A percentile compares a stretch with the other conserved stretches of the same genome.
Conservation (phyloP, 176 grass and related monocot genomes). For the Triticum timopheevii region DNA sequence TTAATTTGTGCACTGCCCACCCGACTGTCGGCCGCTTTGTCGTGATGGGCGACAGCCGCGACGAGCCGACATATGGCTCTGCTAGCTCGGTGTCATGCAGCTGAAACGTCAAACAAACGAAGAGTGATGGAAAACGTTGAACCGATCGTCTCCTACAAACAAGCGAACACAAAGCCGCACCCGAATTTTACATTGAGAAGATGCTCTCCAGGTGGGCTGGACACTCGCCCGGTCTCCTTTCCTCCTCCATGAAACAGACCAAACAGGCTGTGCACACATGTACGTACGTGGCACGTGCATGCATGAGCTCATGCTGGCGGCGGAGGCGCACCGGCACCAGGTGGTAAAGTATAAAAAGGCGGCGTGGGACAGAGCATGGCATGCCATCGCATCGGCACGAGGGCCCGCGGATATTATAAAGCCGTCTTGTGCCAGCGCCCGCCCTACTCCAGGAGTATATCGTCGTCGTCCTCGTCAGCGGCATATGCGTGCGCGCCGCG, state of each 20-base stretch:
- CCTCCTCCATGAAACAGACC: background rate
- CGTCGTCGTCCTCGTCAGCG: background rate
- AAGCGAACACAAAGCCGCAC: too few species aligned
- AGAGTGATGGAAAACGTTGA: too few species aligned
- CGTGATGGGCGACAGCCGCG: too few species aligned
- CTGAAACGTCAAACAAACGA: background rate
- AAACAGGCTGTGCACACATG: background rate
- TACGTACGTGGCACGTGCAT: background rate
- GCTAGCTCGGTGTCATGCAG: too few species aligned
- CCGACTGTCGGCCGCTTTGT: too few species aligned
- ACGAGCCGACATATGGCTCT: too few species aligned
- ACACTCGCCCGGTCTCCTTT: background rate
- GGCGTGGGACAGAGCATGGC: background rate
- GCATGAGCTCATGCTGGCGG: too few species aligned
- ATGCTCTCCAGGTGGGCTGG: background rate
- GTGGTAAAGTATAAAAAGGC: background rate
- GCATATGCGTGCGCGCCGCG: too few species aligned
- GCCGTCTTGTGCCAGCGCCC: too few species aligned
- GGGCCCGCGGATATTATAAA: background rate
- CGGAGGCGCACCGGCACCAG: too few species aligned
- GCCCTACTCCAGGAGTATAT: background rate
- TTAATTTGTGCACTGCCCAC: too few species aligned
- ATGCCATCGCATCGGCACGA: background rate
- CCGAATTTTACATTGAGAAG: background rate
- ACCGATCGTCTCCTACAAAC: too few species aligned